Base-by-base conservation (phyloP, 495 filamentous ascomycete species). In the Xeromyces bisporus region DNA sequence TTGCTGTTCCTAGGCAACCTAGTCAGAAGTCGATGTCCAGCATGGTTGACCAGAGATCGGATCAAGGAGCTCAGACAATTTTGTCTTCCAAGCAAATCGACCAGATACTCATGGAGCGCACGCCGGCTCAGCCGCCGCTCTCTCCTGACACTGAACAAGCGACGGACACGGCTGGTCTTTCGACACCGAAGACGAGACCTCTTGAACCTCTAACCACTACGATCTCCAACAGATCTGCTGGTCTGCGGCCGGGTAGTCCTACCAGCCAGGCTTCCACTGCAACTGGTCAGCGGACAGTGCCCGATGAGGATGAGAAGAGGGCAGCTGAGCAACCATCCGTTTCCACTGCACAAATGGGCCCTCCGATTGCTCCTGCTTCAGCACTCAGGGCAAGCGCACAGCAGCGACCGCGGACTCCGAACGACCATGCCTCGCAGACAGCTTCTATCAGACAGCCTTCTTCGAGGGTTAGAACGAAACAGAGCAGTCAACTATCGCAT, bases 311-410 rank as follows among this genome's bases (percentile, higher is more conserved):
- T 20, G 64, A 68, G 28, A 68, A 64, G 50, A 65, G 65, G 21
- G 62, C 62, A 3, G 45, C 58, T 13, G 69, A 68, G 28, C 54
- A 45, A 37, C 48, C 53, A 9, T 60, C 61, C 8, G 23, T 38
- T 21, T 53, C 58, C 21, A 53, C 58, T 21, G 63, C 59, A 23
- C 42, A 54, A 26, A 97, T 96, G 89, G 89, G 82, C 0, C 89
- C 89, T 24, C 87, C 89, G 6, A 43, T 75, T 29, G 64, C 80
- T 33, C 80, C 86, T 16, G 82, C 89, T 29, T 92, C 83, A 36
- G 79, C 77, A 2, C 78, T 77, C 45, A 68, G 62, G 42, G 51
- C 55, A 28, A 56, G 53, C 31, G 40, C 38, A n/a, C 35, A 47
- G 8, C 46, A 44, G 23, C 63, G 82, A 30, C 82, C 86, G 18